Conservation (phyloP, 2,329 filamentous ascomycete genomes). For the Pseudovirgaria hyperparasitica region DNA sequence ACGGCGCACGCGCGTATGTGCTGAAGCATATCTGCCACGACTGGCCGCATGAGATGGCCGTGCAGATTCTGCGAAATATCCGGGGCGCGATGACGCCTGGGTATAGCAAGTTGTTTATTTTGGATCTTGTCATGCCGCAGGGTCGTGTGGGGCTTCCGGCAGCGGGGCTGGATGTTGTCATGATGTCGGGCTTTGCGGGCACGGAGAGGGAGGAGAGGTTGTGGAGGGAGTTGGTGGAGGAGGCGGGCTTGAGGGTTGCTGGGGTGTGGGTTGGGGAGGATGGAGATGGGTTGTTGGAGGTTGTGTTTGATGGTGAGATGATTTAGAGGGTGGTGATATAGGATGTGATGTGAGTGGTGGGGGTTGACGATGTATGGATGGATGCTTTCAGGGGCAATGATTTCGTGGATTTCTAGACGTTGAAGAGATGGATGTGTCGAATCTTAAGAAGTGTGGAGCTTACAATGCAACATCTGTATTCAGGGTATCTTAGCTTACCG, state of each 20-base stretch:
- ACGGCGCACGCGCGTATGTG: constrained; percentile 20
- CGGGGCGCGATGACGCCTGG: constrained; percentile 14
- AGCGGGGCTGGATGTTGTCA: constrained; percentile 15
- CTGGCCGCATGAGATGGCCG: constrained; percentile 16
- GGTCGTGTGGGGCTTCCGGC: constrained; percentile 16
- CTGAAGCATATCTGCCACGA: constrained; percentile 21
- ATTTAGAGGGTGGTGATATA: too few species aligned
- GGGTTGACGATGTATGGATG: too few species aligned
- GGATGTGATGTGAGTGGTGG: too few species aligned
- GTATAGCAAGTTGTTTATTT: constrained; percentile 18
- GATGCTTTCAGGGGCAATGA: too few species aligned
- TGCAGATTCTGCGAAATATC: constrained; percentile 15
- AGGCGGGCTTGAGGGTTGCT: constrained; percentile 14
- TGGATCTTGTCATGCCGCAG: constrained; percentile 19
- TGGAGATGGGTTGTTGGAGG: too few species aligned
- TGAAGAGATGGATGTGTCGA: too few species aligned
- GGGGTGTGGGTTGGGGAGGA: too few species aligned
- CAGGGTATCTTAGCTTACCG: too few species aligned
- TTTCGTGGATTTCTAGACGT: too few species aligned
- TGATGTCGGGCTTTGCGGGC: constrained; percentile 14
- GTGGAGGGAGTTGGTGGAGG: constrained; percentile 10
- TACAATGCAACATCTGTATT: too few species aligned
- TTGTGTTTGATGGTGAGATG: too few species aligned
- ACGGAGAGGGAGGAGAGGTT: constrained; percentile 14
- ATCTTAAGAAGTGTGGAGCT: too few species aligned